Evolutionary conservation across 441 rosid genomes (phyloP).

Genomic region (Gossypium aridum): DNA sequence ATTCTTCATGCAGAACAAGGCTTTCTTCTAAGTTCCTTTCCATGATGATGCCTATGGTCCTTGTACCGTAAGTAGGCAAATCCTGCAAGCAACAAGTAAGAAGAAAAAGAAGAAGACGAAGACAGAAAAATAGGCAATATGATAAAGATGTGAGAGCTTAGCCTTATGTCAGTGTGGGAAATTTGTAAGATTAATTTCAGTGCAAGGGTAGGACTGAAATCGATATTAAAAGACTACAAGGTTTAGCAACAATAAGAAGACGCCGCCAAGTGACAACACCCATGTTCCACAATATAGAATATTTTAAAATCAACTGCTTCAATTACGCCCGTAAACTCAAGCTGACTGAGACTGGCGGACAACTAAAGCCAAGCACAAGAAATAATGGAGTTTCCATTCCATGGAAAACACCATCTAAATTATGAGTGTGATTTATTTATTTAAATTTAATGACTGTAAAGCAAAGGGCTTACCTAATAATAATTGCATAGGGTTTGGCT

Average conservation of each 20-base stretch:
- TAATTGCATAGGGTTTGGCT: neutral
- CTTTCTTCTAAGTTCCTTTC: constrained; percentile 19
- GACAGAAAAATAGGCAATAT: neutral
- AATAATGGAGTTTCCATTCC: neutral
- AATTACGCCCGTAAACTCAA: neutral
- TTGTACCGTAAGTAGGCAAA: neutral
- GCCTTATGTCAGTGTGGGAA: neutral
- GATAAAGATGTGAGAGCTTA: constrained; percentile 10
- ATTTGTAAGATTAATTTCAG: neutral
- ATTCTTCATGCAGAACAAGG: constrained; percentile 15
- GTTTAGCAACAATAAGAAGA: constrained; percentile 24
- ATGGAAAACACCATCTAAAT: neutral
- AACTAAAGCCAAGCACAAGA: neutral
- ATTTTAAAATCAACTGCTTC: neutral
- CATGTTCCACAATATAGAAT: constrained; percentile 13
- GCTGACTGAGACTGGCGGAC: neutral
- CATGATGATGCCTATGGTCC: constrained; percentile 15
- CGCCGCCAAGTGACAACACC: constrained; percentile 28
- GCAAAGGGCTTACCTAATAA: neutral
- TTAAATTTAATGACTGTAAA: neutral
- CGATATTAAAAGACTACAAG: constrained; percentile 16
- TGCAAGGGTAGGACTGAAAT: constrained; percentile 6
- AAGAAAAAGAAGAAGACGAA: neutral
- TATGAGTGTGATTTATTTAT: neutral
- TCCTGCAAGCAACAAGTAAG: neutral